phyloP scores from a whole-genome alignment of 2,329 filamentous ascomycete genomes.

The Spiromastix sp. region DNA sequence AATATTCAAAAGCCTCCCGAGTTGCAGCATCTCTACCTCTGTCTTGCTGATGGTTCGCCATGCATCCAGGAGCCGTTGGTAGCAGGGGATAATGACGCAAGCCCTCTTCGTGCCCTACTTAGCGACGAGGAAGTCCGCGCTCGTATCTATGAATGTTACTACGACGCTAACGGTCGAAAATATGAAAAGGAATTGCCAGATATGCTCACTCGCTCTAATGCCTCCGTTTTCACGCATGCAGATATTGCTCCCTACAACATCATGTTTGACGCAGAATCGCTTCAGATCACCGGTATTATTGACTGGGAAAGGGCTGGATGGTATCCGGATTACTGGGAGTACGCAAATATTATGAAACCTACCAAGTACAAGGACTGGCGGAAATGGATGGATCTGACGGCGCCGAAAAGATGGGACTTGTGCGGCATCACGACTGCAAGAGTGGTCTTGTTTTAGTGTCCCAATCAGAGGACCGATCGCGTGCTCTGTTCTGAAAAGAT shows the following conservation, averaged over 20 bases:
- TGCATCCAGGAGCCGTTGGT: constrained; percentile 13
- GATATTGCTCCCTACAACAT: constrained; percentile 26
- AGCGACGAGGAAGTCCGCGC: constrained; percentile 14
- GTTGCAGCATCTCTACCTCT: constrained; percentile 13
- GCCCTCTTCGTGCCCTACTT: constrained; percentile 11
- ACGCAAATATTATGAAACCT: constrained; percentile 18
- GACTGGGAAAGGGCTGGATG: constrained; percentile 34
- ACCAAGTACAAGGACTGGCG: constrained; percentile 14
- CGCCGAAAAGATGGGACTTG: constrained; percentile 19
- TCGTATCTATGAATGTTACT: constrained; percentile 19
- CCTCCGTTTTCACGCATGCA: constrained; percentile 22
- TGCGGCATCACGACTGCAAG: constrained; percentile 17
- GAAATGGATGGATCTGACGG: constrained; percentile 19
- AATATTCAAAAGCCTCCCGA: constrained; percentile 11
- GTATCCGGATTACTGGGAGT: constrained; percentile 33
- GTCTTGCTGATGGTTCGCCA: constrained; percentile 15
- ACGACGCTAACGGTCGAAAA: constrained; percentile 12
- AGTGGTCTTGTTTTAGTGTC: constrained; percentile 26
- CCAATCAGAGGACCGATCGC: too few relatives aligned
- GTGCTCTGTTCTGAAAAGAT: too few relatives aligned
- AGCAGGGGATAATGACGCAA: constrained; percentile 13
- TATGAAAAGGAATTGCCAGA: constrained; percentile 14
- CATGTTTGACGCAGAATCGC: constrained; percentile 15
- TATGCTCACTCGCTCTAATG: constrained; percentile 16
- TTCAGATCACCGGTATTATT: constrained; percentile 22